Evolutionary conservation across 148 eudicot species (phyloP), one percentile per base, ranked within the genome.

Genomic region (Limonium bicolor): DNA sequence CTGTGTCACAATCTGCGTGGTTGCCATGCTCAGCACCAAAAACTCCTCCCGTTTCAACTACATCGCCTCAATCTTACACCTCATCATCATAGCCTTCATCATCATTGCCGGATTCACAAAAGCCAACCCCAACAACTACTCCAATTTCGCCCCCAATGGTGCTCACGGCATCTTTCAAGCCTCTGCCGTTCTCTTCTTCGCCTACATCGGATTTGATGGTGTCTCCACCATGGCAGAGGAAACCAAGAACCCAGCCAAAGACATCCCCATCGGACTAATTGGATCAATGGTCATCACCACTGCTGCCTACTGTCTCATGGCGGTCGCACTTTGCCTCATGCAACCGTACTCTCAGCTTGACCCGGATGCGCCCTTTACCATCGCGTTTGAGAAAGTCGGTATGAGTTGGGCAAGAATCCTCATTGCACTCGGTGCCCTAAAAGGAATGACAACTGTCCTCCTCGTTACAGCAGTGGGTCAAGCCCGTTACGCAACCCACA

Each of bases 161-260:
- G 72, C 58, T 0, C 44, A 65, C 46, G 83, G 94, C 6, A 47
- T 78, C 14, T 78, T 82, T 45, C 61, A 70, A 38, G 94, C 86
- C 3, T 71, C 86, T 4, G 74, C 94, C 2, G 46, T 82, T 12
- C 66, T 82, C 3, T 82, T 60, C 53, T 78, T 78, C 18, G 86
- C 86, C n/a, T 82, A 82, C 20, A 71, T 68, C 12, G 86, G 94
- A 11, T 82, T 82, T 27, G 94, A 82, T 50, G 61, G 35, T 0
- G 59, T 82, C 5, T 72, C 94, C 13, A 82, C 81, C 6, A 59
- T 78, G 66, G 83, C 94, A 1, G 94, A 82, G 50, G 94, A 82
- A 58, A 78, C 82, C 2, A 74, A 40, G 42, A 72, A 82, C 32
- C 86, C 86, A 1, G 24, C 60, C 4, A 50, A 60, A 51, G 86